Conservation (phyloP, 768 basidiomycete genomes). For the Leccinum variicolor region DNA sequence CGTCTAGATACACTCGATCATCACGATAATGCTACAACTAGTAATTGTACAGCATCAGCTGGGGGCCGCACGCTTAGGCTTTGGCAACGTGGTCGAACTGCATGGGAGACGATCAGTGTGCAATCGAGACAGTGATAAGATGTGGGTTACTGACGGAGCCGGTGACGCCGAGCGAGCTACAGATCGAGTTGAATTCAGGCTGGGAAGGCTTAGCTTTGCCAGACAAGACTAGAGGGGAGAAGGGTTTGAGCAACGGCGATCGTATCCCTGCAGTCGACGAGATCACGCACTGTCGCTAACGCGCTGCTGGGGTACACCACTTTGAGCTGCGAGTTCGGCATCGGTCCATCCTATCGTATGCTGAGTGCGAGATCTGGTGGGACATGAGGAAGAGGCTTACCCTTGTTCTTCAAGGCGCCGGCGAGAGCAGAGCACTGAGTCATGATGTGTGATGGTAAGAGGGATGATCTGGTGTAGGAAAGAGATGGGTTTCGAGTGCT, state of each 20-base stretch:
- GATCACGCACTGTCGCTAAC: constrained; percentile 50
- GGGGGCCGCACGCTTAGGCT: not conserved
- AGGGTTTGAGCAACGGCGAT: not conserved
- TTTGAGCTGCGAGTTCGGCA: constrained; percentile 41
- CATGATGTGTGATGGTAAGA: constrained; percentile 45
- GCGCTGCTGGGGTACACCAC: constrained; percentile 42
- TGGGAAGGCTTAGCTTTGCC: constrained; percentile 41
- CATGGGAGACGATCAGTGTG: not conserved
- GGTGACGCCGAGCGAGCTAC: constrained; percentile 40
- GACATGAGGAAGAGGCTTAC: constrained; percentile 29
- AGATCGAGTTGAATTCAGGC: constrained; percentile 49
- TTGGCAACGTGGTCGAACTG: not conserved
- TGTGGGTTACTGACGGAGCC: constrained; percentile 25
- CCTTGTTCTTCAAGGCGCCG: constrained; percentile 45
- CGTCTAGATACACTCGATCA: constrained; percentile 1
- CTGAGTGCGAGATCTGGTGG: not conserved
- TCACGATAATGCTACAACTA: constrained; percentile 11
- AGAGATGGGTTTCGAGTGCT: not conserved
- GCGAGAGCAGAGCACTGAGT: constrained; percentile 54
- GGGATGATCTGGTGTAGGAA: constrained; percentile 18
- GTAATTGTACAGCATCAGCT: constrained; percentile 7
- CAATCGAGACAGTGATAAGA: not conserved
- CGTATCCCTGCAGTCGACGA: not conserved
- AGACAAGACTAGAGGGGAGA: constrained; percentile 42
- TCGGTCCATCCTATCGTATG: constrained; percentile 1